These are phyloP conservation scores for Globisporangium spinosum DNA, from an alignment of 352 stramenopile species.

Conservation along the genomic window DNA sequence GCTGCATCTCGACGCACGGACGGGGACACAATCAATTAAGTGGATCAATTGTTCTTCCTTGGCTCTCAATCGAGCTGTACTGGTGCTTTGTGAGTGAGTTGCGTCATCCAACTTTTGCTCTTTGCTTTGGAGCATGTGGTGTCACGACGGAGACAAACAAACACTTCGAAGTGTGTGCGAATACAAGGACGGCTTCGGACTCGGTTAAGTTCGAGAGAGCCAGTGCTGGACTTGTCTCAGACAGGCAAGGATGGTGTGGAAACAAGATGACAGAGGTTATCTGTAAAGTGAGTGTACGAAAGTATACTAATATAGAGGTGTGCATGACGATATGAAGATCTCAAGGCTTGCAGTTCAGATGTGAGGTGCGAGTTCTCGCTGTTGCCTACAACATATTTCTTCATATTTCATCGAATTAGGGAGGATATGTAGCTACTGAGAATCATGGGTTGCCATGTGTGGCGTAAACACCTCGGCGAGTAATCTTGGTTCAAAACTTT, in stretches of 20 bases:
- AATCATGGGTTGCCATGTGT: too few relatives aligned
- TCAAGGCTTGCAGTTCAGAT: too few relatives aligned
- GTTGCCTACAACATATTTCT: too few relatives aligned
- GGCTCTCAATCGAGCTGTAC: not conserved
- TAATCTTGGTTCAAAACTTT: not conserved
- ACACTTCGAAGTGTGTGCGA: not conserved
- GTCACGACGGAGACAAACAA: not conserved
- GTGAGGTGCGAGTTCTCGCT: too few relatives aligned
- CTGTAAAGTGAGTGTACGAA: too few relatives aligned
- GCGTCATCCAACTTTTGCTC: slow-evolving; percentile 2
- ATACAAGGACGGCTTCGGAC: not conserved
- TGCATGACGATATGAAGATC: too few relatives aligned
- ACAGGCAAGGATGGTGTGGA: too few relatives aligned
- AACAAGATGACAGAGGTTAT: too few relatives aligned
- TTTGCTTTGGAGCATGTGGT: not conserved
- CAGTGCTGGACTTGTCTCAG: not conserved
- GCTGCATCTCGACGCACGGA: slow-evolving; percentile 7
- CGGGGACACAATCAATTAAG: not conserved
- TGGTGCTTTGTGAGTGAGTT: slow-evolving; percentile 6
- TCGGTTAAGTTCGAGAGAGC: not conserved
- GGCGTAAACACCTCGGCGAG: not conserved
- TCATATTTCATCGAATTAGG: too few relatives aligned
- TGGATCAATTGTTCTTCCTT: not conserved
- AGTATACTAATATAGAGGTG: too few relatives aligned
- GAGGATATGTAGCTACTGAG: too few relatives aligned